Percentiles rank a stretch among this genome's conserved stretches.
These are phyloP conservation scores for Aegilops speltoides DNA, from an alignment of 176 grass and related monocot genomes.

Conservation along the genomic window DNA sequence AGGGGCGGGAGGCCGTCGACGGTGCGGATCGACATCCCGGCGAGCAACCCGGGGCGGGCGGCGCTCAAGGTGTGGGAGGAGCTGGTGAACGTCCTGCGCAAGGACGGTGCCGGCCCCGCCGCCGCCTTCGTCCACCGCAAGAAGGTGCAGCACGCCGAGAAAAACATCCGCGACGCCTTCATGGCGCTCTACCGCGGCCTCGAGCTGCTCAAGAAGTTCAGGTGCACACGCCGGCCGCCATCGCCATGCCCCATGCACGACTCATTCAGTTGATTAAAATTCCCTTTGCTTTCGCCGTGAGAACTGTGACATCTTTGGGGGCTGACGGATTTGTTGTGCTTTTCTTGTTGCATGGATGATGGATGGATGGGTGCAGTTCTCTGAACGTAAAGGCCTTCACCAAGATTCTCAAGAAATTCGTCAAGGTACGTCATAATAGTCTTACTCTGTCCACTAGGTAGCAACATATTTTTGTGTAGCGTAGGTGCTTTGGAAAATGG, in stretches of 20 bases:
- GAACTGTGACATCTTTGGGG: not conserved
- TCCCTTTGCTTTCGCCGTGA: not conserved
- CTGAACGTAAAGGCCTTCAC: constrained; percentile 47
- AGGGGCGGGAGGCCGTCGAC: constrained; percentile 23
- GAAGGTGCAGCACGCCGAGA: constrained; percentile 95
- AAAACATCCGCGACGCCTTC: constrained; percentile 84
- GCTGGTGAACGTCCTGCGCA: constrained; percentile 72
- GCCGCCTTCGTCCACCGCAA: constrained; percentile 68
- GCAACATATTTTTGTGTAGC: not conserved
- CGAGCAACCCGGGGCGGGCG: constrained; percentile 54
- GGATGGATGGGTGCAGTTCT: constrained; percentile 44
- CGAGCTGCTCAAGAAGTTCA: constrained; percentile 82
- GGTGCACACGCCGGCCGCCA: constrained; percentile 4
- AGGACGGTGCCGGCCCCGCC: constrained; percentile 59
- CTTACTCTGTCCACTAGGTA: too few species aligned
- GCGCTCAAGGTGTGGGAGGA: constrained; percentile 87
- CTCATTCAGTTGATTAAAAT: too few species aligned
- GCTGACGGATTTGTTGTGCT: not conserved
- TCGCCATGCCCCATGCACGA: too few species aligned
- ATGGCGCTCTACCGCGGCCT: constrained; percentile 77
- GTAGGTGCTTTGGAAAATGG: not conserved
- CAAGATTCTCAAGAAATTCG: too few species aligned
- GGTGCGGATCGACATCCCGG: constrained; percentile 84
- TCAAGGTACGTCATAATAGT: too few species aligned
- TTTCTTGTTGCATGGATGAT: constrained; percentile 2